These are phyloP conservation scores for Inosperma sp. DNA, from an alignment of 768 basidiomycete genomes.

Conservation along the genomic window DNA sequence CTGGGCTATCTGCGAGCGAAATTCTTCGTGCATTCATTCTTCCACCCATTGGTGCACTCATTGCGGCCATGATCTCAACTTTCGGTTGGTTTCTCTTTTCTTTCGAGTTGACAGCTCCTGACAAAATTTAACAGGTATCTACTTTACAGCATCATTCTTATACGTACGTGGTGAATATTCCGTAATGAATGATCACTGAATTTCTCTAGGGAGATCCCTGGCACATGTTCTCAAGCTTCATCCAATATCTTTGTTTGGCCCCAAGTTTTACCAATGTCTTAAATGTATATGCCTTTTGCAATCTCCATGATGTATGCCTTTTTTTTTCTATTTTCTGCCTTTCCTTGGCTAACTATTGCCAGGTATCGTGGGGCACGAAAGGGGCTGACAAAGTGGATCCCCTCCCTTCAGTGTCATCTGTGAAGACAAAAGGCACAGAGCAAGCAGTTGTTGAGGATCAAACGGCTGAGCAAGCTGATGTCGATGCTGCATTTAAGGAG, in stretches of 20 bases:
- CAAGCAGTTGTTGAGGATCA: constrained; percentile 83
- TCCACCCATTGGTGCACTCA: constrained; percentile 73
- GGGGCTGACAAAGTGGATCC: constrained; percentile 93
- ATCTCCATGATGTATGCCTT: constrained; percentile 75
- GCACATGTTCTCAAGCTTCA: constrained; percentile 95
- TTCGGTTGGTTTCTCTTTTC: constrained; percentile 47
- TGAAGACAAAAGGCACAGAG: constrained; percentile 71
- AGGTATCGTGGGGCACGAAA: constrained; percentile 94
- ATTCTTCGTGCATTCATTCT: constrained; percentile 61
- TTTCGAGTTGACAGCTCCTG: background rate
- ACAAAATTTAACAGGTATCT: constrained; percentile 40
- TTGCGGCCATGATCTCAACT: constrained; percentile 85
- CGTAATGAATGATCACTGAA: constrained; percentile 1
- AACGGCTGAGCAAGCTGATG: constrained; percentile 77
- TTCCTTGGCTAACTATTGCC: constrained; percentile 6
- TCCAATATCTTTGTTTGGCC: constrained; percentile 86
- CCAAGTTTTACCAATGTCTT: constrained; percentile 93
- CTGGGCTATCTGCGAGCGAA: constrained; percentile 42
- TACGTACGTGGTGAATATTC: constrained; percentile 52
- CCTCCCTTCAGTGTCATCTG: constrained; percentile 83
- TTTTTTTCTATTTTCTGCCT: background rate
- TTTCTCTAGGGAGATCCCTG: constrained; percentile 79
- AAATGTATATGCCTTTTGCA: constrained; percentile 97
- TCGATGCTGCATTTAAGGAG: constrained; percentile 88
- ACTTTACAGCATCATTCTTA: constrained; percentile 77